Evolutionary conservation across 2,329 filamentous ascomycete genomes (phyloP).

Genomic region (Fusarium kyushuense): DNA sequence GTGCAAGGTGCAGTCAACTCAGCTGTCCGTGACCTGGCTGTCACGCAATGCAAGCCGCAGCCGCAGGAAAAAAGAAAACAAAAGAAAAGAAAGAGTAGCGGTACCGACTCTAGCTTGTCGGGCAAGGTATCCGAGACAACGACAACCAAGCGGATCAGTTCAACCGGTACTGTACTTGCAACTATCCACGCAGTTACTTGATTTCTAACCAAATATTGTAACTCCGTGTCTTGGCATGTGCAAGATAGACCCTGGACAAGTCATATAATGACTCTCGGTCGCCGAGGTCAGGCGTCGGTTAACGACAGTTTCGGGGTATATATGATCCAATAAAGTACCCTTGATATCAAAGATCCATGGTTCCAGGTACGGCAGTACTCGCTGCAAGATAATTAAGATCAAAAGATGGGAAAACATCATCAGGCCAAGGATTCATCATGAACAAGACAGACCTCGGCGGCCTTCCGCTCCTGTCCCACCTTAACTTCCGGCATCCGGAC

Average conservation of each 20-base stretch:
- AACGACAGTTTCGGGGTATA: constrained; percentile 22
- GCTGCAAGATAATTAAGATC: constrained; percentile 1
- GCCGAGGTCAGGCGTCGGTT: constrained; percentile 44
- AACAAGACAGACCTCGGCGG: constrained; percentile 15
- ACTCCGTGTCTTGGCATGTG: constrained; percentile 25
- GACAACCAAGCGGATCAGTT: not conserved
- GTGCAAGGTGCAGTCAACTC: constrained; percentile 16
- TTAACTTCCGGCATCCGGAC: constrained; percentile 35
- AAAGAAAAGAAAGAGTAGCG: constrained; percentile 1
- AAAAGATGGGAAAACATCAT: not conserved
- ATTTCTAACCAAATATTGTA: not conserved
- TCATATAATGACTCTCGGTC: constrained; percentile 23
- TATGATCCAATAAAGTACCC: constrained; percentile 26
- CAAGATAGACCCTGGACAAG: constrained; percentile 1
- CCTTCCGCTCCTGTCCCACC: constrained; percentile 34
- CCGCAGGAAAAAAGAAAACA: constrained; percentile 32
- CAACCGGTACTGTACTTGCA: not conserved
- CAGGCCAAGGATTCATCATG: not conserved
- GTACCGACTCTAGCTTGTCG: not conserved
- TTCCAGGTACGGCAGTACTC: not conserved
- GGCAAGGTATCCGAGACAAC: not conserved
- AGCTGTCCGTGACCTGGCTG: constrained; percentile 25
- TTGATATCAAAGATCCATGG: constrained; percentile 3
- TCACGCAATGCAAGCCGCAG: constrained; percentile 33
- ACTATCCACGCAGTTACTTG: constrained; percentile 7